phyloP scores from a whole-genome alignment of 352 stramenopile genomes.

The Globisporangium cylindrosporum region DNA sequence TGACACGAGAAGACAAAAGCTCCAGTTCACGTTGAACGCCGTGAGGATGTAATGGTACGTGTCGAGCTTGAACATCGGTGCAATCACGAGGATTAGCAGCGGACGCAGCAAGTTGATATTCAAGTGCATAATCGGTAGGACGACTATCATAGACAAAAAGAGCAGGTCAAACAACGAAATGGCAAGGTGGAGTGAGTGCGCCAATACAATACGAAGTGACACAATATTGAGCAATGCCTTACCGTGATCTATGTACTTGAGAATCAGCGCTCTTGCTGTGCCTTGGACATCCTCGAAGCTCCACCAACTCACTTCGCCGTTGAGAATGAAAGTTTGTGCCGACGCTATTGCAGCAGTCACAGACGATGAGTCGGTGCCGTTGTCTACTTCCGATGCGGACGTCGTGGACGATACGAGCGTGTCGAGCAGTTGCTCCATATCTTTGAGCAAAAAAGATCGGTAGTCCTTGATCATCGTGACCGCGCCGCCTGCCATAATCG shows the following conservation, averaged over 20 bases:
- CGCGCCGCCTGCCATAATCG: constrained; percentile 41
- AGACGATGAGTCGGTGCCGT: constrained; percentile 1
- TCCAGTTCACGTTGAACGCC: constrained; percentile 59
- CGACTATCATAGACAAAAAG: constrained; percentile 22
- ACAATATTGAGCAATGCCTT: not conserved
- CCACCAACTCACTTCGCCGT: constrained; percentile 45
- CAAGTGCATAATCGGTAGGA: constrained; percentile 62
- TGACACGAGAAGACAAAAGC: constrained; percentile 62
- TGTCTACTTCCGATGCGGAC: not conserved
- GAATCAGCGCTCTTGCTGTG: constrained; percentile 36
- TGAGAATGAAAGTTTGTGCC: constrained; percentile 25
- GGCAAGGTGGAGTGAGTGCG: not conserved
- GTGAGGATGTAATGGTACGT: constrained; percentile 69
- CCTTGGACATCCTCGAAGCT: constrained; percentile 59
- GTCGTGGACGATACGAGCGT: constrained; percentile 1
- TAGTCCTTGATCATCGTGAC: constrained; percentile 44
- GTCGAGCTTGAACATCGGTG: constrained; percentile 74
- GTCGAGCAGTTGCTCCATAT: constrained; percentile 49
- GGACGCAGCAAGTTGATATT: constrained; percentile 71
- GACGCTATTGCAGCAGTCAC: not conserved
- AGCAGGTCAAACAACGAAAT: not conserved
- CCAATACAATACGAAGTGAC: not conserved
- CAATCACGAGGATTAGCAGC: constrained; percentile 54
- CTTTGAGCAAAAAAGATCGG: constrained; percentile 42
- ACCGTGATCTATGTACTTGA: constrained; percentile 52